These are phyloP conservation scores for Sicyos edulis DNA, from an alignment of 306 rosid genomes.

Conservation along the genomic window DNA sequence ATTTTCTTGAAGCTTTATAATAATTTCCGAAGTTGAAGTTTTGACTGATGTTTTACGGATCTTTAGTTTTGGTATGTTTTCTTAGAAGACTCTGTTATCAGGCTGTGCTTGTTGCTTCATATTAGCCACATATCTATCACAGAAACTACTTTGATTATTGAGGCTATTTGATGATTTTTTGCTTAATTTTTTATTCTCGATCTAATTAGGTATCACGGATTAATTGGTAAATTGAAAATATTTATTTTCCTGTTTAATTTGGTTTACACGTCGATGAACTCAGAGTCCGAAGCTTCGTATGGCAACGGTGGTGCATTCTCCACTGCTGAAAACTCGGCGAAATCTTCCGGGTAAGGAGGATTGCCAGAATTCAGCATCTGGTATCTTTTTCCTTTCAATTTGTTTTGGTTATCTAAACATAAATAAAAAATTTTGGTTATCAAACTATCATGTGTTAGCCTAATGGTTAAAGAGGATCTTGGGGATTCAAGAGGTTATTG, in stretches of 20 bases:
- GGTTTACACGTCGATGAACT: conserved; percentile 24
- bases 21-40: background rate
- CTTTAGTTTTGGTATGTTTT: background rate
- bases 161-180: conserved; percentile 6
- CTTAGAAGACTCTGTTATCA: background rate
- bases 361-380: background rate
- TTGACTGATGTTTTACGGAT: background rate
- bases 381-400: conserved; percentile 5
- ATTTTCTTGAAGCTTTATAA: background rate
- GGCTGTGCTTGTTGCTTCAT: background rate
- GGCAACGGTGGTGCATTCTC: conserved; percentile 33
- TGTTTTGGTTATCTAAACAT: background rate
- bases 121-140: too few species aligned
- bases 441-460: too few species aligned
- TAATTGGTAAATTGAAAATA: conserved; percentile 1
- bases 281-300: conserved; percentile 33
- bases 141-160: background rate
- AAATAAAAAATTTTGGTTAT: too few species aligned
- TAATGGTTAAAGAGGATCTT: too few species aligned
- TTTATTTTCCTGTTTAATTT: conserved; percentile 16
- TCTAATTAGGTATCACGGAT: background rate
- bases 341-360: conserved; percentile 44
- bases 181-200: background rate
- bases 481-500: too few species aligned
- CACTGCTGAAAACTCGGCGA: conserved; percentile 29